Conservation (phyloP, 495 filamentous ascomycete genomes). For the Neurospora terricola region DNA sequence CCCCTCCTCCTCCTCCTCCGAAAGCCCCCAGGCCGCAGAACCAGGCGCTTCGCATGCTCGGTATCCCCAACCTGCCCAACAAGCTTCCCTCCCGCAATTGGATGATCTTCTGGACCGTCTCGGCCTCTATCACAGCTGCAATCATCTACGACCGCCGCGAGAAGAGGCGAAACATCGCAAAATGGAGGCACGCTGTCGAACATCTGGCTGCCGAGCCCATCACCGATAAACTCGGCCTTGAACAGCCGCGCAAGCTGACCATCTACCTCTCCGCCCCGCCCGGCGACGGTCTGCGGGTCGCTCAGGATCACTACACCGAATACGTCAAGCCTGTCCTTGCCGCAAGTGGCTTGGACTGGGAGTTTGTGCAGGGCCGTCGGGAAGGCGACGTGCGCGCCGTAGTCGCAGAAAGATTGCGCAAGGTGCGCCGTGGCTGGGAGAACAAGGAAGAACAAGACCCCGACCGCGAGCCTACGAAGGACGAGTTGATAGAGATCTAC, state of each 20-base stretch:
- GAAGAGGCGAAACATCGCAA: slow-evolving; percentile 69
- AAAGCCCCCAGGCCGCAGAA: slow-evolving; percentile 48
- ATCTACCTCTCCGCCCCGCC: slow-evolving; percentile 81
- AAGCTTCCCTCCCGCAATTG: slow-evolving; percentile 94
- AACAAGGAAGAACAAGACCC: slow-evolving; percentile 38
- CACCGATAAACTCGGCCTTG: slow-evolving; percentile 37
- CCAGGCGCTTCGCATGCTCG: slow-evolving; percentile 65
- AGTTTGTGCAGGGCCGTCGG: slow-evolving; percentile 80
- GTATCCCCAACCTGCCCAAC: slow-evolving; percentile 67
- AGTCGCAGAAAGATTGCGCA: slow-evolving; percentile 72
- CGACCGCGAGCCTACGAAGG: slow-evolving; percentile 33
- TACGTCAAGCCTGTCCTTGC: slow-evolving; percentile 92
- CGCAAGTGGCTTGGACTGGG: slow-evolving; percentile 85
- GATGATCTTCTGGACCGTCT: slow-evolving; percentile 84
- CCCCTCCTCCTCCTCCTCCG: slow-evolving; percentile 26
- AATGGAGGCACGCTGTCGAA: slow-evolving; percentile 82
- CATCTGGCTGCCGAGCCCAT: slow-evolving; percentile 74
- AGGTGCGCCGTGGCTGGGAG: slow-evolving; percentile 48
- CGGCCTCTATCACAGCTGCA: slow-evolving; percentile 63
- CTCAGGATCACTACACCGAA: slow-evolving; percentile 89
- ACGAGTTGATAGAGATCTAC: slow-evolving; percentile 46
- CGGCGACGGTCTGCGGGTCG: slow-evolving; percentile 66
- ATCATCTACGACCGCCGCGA: slow-evolving; percentile 85
- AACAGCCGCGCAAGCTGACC: slow-evolving; percentile 75
- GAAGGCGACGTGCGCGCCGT: slow-evolving; percentile 81